Evolutionary conservation across 2,329 filamentous ascomycete genomes (phyloP).

Genomic region (Shiraia sp.): DNA sequence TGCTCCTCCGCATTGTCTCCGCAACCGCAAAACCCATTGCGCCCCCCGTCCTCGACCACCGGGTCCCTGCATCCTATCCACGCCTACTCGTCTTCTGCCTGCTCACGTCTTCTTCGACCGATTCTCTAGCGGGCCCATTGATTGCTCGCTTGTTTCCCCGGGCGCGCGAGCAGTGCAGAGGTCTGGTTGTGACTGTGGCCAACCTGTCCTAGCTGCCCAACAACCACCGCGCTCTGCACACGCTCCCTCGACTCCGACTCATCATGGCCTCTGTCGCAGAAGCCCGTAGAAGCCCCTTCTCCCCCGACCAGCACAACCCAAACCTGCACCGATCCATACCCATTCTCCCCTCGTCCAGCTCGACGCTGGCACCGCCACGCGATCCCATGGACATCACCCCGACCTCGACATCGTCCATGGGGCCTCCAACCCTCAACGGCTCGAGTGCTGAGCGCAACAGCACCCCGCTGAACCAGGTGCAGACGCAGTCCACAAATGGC

Average conservation of each 20-base stretch:
- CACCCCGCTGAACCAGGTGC: slow-evolving; percentile 17
- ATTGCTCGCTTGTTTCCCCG: too few relatives aligned
- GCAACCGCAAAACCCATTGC: slow-evolving; percentile 6
- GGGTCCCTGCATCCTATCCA: slow-evolving; percentile 13
- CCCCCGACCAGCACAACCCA: slow-evolving; percentile 46
- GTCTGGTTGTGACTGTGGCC: not conserved
- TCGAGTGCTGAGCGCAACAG: slow-evolving; percentile 53
- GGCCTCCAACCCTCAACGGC: slow-evolving; percentile 54
- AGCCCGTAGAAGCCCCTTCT: slow-evolving; percentile 52
- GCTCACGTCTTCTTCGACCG: slow-evolving; percentile 2
- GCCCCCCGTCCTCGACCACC: slow-evolving; percentile 4
- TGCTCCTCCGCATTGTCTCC: slow-evolving; percentile 16
- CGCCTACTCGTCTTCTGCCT: too few relatives aligned
- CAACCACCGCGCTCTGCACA: slow-evolving; percentile 12
- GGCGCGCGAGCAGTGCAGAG: not conserved
- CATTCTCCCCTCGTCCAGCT: slow-evolving; percentile 53
- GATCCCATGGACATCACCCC: slow-evolving; percentile 62
- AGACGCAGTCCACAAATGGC: slow-evolving; percentile 30
- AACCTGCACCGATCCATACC: slow-evolving; percentile 57
- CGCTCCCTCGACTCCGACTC: slow-evolving; percentile 10
- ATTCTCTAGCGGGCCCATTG: slow-evolving; percentile 1
- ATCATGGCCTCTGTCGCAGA: slow-evolving; percentile 52
- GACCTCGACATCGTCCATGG: slow-evolving; percentile 50
- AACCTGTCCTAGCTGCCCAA: slow-evolving; percentile 1
- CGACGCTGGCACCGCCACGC: slow-evolving; percentile 49